Conservation (phyloP, 1,284 basidiomycete species). For the Papiliotrema flavescens region DNA sequence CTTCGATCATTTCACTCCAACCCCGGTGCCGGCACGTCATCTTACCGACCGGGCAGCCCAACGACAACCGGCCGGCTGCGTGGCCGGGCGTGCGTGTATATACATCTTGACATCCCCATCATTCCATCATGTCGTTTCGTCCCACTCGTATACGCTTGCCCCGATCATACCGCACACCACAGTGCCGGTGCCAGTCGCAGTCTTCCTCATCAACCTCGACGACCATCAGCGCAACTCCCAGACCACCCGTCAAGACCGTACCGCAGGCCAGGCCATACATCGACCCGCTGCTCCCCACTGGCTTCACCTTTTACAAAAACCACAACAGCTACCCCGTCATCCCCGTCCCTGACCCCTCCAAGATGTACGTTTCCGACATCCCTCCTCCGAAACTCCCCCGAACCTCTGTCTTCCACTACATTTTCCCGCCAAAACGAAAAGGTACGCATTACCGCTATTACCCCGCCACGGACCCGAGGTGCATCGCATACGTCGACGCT, state of each 20-base stretch:
- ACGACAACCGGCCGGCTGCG: too few species aligned
- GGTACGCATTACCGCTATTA: slow-evolving; percentile 13
- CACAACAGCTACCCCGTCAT: slow-evolving; percentile 21
- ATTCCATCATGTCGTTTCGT: neutral
- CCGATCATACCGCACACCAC: neutral
- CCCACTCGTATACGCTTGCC: neutral
- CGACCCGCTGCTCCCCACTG: slow-evolving; percentile 16
- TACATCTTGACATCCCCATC: neutral
- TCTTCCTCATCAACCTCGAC: neutral
- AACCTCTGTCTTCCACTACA: slow-evolving; percentile 31
- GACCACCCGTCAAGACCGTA: neutral
- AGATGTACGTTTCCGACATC: slow-evolving; percentile 28
- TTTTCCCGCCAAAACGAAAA: slow-evolving; percentile 24
- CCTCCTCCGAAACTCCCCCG: slow-evolving; percentile 30
- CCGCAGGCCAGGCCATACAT: neutral
- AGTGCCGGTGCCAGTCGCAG: neutral
- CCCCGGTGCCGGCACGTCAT: neutral
- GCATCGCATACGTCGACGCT: slow-evolving; percentile 66
- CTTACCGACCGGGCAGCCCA: neutral
- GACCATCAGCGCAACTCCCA: neutral
- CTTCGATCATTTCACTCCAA: too few species aligned
- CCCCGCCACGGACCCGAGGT: slow-evolving; percentile 14
- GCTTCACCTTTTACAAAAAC: slow-evolving; percentile 24
- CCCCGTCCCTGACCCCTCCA: slow-evolving; percentile 6
- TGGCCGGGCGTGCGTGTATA: neutral